Conservation (phyloP, 179 eudicot genomes). For the Spinacia oleracea region DNA sequence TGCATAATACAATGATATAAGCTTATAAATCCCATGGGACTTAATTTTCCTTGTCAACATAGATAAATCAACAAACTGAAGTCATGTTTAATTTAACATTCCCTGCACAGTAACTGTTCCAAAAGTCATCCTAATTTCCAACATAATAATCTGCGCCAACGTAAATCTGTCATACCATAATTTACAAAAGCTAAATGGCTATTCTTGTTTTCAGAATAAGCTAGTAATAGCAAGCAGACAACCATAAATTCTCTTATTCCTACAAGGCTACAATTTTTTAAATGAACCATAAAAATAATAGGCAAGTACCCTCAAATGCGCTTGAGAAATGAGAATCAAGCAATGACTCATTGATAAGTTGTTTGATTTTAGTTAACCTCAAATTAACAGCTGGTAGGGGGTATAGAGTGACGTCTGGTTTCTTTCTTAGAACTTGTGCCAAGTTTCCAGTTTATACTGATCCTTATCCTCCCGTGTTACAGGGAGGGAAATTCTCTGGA, state of each 20-base stretch:
- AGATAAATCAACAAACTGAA: not conserved
- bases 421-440: not conserved
- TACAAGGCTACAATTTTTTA: not conserved
- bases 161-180: not conserved
- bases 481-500: not conserved
- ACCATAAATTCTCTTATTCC: not conserved
- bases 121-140: not conserved
- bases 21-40: not conserved
- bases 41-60: not conserved
- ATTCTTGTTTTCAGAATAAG: not conserved
- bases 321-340: not conserved
- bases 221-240: not conserved
- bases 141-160: not conserved
- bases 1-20: not conserved
- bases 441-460: not conserved
- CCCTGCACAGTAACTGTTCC: not conserved
- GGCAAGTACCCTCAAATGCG: not conserved
- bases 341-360: not conserved
- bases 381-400: not conserved
- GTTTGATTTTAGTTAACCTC: not conserved
- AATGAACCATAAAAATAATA: not conserved
- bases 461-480: not conserved
- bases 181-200: not conserved
- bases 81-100: not conserved
- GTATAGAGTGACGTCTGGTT: not conserved